phyloP scores from a whole-genome alignment of 1,139 yeast genomes.

The Sugiyamaella castrensis region DNA sequence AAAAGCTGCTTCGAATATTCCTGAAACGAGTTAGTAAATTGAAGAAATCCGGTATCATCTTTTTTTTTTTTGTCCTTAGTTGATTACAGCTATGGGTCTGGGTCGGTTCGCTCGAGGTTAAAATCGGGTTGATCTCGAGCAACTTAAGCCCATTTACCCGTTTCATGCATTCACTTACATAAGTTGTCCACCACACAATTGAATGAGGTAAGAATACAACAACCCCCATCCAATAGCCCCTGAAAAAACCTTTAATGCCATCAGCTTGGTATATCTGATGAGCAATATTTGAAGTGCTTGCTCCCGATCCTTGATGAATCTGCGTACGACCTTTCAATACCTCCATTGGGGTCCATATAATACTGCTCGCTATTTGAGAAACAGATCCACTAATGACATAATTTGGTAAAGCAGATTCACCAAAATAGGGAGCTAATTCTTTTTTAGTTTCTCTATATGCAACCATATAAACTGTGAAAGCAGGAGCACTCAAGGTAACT shows the following conservation, averaged over 20 bases:
- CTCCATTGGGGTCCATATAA: conserved; percentile 48
- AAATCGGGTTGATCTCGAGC: too few relatives aligned
- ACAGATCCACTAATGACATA: conserved; percentile 40
- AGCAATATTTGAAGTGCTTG: conserved; percentile 28
- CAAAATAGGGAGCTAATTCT: conserved; percentile 39
- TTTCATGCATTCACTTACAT: too few relatives aligned
- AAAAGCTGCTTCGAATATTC: conserved; percentile 12
- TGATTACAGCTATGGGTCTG: too few relatives aligned
- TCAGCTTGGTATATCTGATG: conserved; percentile 34
- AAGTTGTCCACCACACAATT: conserved; percentile 43
- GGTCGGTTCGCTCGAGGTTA: too few relatives aligned
- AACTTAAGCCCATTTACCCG: too few relatives aligned
- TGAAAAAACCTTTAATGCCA: conserved; percentile 41
- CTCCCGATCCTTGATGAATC: conserved; percentile 28
- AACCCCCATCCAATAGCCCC: conserved; percentile 46
- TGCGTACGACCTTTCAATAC: conserved; percentile 46
- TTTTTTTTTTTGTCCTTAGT: too few relatives aligned
- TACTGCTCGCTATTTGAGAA: conserved; percentile 42
- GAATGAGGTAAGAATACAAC: conserved; percentile 43
- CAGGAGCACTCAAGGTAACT: conserved; percentile 43
- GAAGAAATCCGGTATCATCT: too few relatives aligned
- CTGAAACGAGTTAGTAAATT: too few relatives aligned
- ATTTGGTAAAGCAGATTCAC: conserved; percentile 37
- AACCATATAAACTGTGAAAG: conserved; percentile 43
- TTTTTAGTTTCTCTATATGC: conserved; percentile 42